Evolutionary conservation across 2,329 filamentous ascomycete species (phyloP), one percentile per base, ranked within the genome.

Genomic region (Didymosphaeria variabile): DNA sequence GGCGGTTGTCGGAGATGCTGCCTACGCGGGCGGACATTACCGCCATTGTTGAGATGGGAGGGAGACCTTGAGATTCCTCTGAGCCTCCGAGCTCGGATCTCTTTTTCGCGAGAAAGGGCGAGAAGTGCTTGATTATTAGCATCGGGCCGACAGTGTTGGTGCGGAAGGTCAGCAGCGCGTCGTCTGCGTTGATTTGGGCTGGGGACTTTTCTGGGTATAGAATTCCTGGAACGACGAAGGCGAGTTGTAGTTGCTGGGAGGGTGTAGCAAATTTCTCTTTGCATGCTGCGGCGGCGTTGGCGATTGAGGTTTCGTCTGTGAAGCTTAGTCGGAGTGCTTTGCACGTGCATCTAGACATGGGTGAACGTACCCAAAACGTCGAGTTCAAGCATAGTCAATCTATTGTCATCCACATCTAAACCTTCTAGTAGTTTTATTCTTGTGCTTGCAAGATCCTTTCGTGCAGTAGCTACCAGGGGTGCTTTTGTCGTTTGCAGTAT

Each of bases 11-110:
- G 0, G 85, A 81, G 23, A 90, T 90, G 34, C 86, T 90, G 10
- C 92, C 92, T 0, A 96, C 90, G 46, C 92, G 87, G 1, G 92
- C 92, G 6, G 90, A 90, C 88, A 93, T 91, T 71, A 87, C 87
- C n/a, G 90, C 85, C 83, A 90, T 91, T 2, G 89, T 85, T 0
- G 91, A 87, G 57, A 86, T 82, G 0, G 67, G 59, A 0, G 90
- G 80, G 0, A 80, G 67, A 21, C 75, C 70, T 32, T 68, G 52
- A 46, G 74, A 74, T 0, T 60, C 4, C 4, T 63, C 54, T 12
- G 26, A 29, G 6, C 64, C 49, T 15, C 36, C 49, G 12, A 56
- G 57, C 15, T 31, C 57, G 17, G 62, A 62, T 3, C 66, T 59
- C 66, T 86, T 88, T 17, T 81, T 84, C 1, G 92, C 91, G 3